Evolutionary conservation across 495 filamentous ascomycete genomes (phyloP).

Genomic region (Pseudevernia furfuracea): DNA sequence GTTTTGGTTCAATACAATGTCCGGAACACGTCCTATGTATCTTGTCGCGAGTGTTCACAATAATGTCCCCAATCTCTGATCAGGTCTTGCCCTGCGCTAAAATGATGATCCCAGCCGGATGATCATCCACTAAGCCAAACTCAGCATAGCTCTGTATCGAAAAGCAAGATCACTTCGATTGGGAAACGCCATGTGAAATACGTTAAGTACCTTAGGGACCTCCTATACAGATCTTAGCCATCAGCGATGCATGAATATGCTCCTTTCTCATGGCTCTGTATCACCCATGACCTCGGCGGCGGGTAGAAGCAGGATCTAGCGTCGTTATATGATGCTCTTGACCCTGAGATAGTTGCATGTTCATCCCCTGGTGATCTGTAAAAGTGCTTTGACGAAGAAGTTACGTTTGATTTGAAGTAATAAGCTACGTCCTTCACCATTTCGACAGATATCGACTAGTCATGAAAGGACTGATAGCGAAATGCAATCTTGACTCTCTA

Average conservation of each 20-base stretch:
- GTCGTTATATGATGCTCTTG: background rate
- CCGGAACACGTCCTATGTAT: background rate
- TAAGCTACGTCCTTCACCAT: background rate
- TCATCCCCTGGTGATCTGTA: background rate
- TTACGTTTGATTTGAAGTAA: background rate
- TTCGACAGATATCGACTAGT: background rate
- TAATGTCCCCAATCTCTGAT: background rate
- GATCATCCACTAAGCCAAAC: background rate
- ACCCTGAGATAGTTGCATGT: background rate
- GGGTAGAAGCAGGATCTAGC: background rate
- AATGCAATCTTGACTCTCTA: background rate
- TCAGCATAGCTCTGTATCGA: background rate
- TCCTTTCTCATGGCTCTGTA: background rate
- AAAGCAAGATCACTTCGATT: too few relatives aligned
- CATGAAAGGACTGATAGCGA: background rate
- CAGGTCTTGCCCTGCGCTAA: constrained; percentile 7
- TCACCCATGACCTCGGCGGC: background rate
- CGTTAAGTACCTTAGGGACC: too few relatives aligned
- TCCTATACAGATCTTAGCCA: background rate
- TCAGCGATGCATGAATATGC: background rate
- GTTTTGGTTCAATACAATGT: background rate
- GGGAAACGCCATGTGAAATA: too few relatives aligned
- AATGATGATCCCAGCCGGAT: too few relatives aligned
- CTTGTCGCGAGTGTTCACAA: background rate
- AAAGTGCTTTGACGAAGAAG: background rate